phyloP scores from a whole-genome alignment of 331 rosid species.

The Saraca asoca region DNA sequence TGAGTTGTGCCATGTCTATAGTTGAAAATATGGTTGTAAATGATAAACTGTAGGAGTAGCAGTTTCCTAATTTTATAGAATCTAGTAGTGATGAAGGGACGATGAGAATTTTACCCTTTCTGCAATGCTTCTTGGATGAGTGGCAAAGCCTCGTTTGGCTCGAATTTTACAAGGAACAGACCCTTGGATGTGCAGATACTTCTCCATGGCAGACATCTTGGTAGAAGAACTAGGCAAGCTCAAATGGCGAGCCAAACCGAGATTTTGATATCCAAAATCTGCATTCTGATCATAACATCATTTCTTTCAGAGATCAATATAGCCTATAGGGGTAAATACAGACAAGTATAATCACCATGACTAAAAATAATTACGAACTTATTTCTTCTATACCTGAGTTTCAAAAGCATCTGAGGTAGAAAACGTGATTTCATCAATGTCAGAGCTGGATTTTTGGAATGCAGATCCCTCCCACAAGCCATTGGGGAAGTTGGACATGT shows the following conservation, averaged over 20 bases:
- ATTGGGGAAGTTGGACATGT: slow-evolving; percentile 37
- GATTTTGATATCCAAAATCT: slow-evolving; percentile 43
- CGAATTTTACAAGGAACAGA: slow-evolving; percentile 75
- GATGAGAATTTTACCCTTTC: slow-evolving; percentile 72
- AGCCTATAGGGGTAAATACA: background rate
- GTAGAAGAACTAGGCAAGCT: slow-evolving; percentile 62
- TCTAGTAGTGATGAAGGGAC: background rate
- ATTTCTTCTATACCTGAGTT: slow-evolving; percentile 47
- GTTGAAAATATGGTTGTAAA: no score
- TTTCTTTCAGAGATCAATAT: slow-evolving; percentile 3
- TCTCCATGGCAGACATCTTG: slow-evolving; percentile 50
- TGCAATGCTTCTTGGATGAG: slow-evolving; percentile 97
- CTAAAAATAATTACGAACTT: background rate
- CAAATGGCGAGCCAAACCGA: slow-evolving; percentile 62
- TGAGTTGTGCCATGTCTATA: no score
- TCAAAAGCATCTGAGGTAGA: slow-evolving; percentile 54
- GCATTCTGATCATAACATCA: slow-evolving; percentile 37
- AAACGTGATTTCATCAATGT: slow-evolving; percentile 54
- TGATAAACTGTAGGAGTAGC: no score
- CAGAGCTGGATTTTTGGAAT: slow-evolving; percentile 54
- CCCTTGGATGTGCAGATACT: slow-evolving; percentile 56
- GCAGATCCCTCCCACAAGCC: slow-evolving; percentile 60
- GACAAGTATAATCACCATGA: background rate
- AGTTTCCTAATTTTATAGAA: background rate
- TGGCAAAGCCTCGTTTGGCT: slow-evolving; percentile 94